Evolutionary conservation across 306 rosid species (phyloP).

Genomic region (Argentina anserina): DNA sequence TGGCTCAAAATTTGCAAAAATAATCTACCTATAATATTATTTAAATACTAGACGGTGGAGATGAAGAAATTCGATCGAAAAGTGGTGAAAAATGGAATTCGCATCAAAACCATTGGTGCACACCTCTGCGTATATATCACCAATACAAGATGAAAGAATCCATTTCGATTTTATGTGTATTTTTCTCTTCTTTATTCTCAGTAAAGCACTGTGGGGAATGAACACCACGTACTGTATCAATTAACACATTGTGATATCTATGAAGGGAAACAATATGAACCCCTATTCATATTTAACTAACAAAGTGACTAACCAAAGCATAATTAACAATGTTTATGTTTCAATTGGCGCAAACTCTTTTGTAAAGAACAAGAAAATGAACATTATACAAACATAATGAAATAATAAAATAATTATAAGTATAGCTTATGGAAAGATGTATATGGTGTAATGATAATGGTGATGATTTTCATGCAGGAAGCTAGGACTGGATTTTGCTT

Average conservation of each 20-base stretch:
- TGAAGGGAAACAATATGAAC: slow-evolving; percentile 24
- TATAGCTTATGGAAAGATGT: slow-evolving; percentile 28
- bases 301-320: slow-evolving; percentile 31
- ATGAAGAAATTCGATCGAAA: too few species aligned
- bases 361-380: slow-evolving; percentile 31
- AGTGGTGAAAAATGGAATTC: too few species aligned
- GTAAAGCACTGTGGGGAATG: slow-evolving; percentile 15
- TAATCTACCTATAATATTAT: too few species aligned
- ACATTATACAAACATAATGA: slow-evolving; percentile 52
- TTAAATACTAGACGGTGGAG: too few species aligned
- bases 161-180: background rate
- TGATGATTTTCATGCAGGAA: slow-evolving; percentile 74
- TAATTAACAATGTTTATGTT: slow-evolving; percentile 39
- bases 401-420: slow-evolving; percentile 58
- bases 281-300: slow-evolving; percentile 24
- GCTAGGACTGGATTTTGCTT: slow-evolving; percentile 24
- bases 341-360: slow-evolving; percentile 59
- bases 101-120: too few species aligned
- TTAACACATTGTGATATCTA: slow-evolving; percentile 32
- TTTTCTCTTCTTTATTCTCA: background rate
- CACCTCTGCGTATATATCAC: too few species aligned
- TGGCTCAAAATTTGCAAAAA: too few species aligned
- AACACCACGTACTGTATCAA: slow-evolving; percentile 12
- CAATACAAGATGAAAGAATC: background rate
- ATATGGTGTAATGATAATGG: slow-evolving; percentile 44